Evolutionary conservation across 179 eudicot species (phyloP).

Genomic region (Patellifolia procumbens): DNA sequence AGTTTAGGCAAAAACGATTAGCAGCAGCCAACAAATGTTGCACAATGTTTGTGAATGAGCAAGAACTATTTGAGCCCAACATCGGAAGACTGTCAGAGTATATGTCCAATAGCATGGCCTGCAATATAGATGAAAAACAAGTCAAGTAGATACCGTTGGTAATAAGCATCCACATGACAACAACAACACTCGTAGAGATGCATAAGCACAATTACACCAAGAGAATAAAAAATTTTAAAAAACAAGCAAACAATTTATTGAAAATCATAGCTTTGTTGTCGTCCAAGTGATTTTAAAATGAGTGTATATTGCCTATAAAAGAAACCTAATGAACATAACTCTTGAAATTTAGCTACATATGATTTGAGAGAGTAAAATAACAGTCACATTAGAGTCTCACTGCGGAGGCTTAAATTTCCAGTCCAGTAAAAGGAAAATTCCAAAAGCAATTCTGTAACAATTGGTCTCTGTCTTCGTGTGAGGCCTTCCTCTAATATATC

Average conservation of each 20-base stretch:
- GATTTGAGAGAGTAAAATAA: not conserved
- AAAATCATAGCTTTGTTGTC: not conserved
- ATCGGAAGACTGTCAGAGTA: slow-evolving; percentile 78
- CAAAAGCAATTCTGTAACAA: too few species aligned
- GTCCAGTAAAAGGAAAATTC: not conserved
- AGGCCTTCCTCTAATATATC: too few species aligned
- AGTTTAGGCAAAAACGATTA: slow-evolving; percentile 79
- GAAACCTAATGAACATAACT: too few species aligned
- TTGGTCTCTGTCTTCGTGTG: too few species aligned
- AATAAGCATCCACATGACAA: too few species aligned
- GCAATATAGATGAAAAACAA: slow-evolving; percentile 35
- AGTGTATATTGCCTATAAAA: not conserved
- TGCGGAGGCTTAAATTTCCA: not conserved
- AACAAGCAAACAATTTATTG: not conserved
- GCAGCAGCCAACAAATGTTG: slow-evolving; percentile 95
- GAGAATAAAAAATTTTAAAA: not conserved
- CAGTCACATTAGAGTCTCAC: not conserved
- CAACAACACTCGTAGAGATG: not conserved
- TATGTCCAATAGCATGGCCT: slow-evolving; percentile 74
- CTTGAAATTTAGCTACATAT: not conserved
- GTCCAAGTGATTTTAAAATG: not conserved
- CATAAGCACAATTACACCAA: too few species aligned
- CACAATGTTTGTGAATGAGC: slow-evolving; percentile 57
- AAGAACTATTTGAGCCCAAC: slow-evolving; percentile 53
- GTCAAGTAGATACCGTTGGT: not conserved